Evolutionary conservation across 2,329 filamentous ascomycete genomes (phyloP).

Genomic region (Phyllosticta capitalensis): DNA sequence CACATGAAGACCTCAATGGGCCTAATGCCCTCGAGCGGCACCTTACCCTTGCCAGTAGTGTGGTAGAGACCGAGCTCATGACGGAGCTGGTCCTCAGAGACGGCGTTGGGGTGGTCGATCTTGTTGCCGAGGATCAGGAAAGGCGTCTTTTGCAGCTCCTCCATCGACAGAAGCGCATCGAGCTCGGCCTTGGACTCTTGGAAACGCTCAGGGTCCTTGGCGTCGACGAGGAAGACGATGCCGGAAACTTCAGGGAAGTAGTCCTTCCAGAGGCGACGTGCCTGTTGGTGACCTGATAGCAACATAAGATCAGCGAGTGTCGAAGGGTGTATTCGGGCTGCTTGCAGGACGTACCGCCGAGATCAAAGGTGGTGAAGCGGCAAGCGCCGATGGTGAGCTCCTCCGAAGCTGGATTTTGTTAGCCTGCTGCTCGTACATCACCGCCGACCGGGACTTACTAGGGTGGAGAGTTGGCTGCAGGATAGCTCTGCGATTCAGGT

Average conservation of each 20-base stretch:
- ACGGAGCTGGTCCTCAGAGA: constrained; percentile 90
- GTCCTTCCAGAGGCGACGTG: constrained; percentile 31
- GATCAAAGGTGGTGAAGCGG: constrained; percentile 89
- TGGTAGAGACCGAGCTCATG: constrained; percentile 90
- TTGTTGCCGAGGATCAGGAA: constrained; percentile 98
- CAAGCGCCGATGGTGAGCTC: constrained; percentile 44
- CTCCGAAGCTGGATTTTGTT: constrained; percentile 52
- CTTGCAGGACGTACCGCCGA: constrained; percentile 49
- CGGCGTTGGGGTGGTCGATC: constrained; percentile 94
- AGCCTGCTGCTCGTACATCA: background rate
- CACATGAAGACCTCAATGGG: constrained; percentile 97
- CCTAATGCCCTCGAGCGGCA: constrained; percentile 81
- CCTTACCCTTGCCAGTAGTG: constrained; percentile 92
- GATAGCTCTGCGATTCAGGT: constrained; percentile 34
- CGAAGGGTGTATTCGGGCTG: background rate
- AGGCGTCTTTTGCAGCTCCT: constrained; percentile 89
- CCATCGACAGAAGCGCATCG: constrained; percentile 87
- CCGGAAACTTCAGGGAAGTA: constrained; percentile 43
- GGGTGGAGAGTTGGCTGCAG: constrained; percentile 57
- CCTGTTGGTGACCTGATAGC: constrained; percentile 24
- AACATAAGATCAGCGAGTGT: background rate
- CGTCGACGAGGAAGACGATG: constrained; percentile 95
- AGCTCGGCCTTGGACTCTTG: constrained; percentile 93
- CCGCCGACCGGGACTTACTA: constrained; percentile 48
- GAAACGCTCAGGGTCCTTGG: constrained; percentile 94